Evolutionary conservation across 306 rosid genomes (phyloP), one percentile per base, ranked within the genome.

Genomic region (Inga laurina): DNA sequence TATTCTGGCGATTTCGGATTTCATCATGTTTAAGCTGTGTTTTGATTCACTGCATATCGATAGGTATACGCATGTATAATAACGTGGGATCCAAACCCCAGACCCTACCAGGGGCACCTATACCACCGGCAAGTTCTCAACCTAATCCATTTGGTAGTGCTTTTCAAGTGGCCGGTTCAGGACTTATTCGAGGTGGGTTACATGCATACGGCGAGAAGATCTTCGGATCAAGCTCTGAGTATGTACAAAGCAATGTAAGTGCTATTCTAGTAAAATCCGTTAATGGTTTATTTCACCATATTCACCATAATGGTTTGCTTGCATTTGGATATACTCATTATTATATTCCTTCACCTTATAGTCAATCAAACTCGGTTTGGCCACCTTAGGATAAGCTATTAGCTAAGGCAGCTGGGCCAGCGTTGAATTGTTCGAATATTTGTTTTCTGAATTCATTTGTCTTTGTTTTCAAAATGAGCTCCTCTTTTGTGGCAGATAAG

Each of bases 161-260:
- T 30, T 96, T 96, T 83, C 91, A 93, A 84, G 98, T 94, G 64
- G 90, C 99, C 34, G 93, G 99, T 88, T 91, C 99, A 1, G 99
- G 99, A 59, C 95, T 96, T 64, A 96, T 96, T 80, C 90, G 94
- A 72, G 97, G 98, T 81, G 98, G 99, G 67, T 84, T 92, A 86
- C 98, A 98, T 86, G 98, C 99, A 24, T 96, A 96, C 84, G 99
- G 99, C 22, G 99, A 93, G 81, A 96, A 87, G 67, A 93, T 94
- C 44, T 87, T 96, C 44, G 99, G 99, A 74, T 96, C 99, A 0
- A 88, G 99, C 85, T 94, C 97, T 46, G 99, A 96, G 84, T 96
- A 96, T 85, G 98, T 96, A 79, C 99, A 96, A 88, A 94, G 99
- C 97, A 96, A 96, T 82, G 99, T 94, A 92, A 92, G 90, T 88